A percentile compares a stretch with the other conserved stretches of the same genome.
Conservation (phyloP, 345 rosid species). For the Noccaea bulbosa region DNA sequence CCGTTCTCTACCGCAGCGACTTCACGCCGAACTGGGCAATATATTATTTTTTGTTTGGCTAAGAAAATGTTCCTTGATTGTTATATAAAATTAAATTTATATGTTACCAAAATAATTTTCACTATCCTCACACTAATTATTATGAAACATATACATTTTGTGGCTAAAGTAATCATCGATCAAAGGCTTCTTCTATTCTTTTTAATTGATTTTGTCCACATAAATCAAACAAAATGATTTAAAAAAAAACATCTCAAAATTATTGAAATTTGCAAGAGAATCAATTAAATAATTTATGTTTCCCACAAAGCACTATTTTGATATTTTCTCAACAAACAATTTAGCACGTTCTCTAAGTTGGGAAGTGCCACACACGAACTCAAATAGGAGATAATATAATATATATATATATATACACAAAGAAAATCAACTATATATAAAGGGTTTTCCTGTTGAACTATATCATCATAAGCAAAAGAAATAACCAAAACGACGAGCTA, state of each 20-base stretch:
- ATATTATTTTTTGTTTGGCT: too few species aligned
- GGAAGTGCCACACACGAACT: slow-evolving; percentile 31
- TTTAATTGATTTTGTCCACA: neutral
- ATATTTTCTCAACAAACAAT: slow-evolving; percentile 1
- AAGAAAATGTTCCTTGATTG: too few species aligned
- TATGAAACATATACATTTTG: neutral
- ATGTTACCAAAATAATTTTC: neutral
- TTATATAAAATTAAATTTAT: too few species aligned
- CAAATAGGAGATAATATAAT: neutral
- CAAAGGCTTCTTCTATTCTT: neutral
- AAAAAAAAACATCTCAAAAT: neutral
- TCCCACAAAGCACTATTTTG: neutral
- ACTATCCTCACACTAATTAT: neutral
- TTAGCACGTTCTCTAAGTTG: slow-evolving; percentile 8
- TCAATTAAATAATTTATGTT: neutral
- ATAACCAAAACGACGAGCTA: slow-evolving; percentile 1
- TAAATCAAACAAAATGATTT: neutral
- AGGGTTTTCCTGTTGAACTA: slow-evolving; percentile 15
- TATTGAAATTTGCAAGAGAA: neutral
- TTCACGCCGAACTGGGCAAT: too few species aligned
- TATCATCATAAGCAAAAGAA: neutral
- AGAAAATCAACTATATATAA: slow-evolving; percentile 6
- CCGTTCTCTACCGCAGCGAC: too few species aligned
- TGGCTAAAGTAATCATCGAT: neutral
- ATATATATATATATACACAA: neutral